Evolutionary conservation across 176 grass and related monocot genomes (phyloP).

Genomic region (Zoysia pacifica): DNA sequence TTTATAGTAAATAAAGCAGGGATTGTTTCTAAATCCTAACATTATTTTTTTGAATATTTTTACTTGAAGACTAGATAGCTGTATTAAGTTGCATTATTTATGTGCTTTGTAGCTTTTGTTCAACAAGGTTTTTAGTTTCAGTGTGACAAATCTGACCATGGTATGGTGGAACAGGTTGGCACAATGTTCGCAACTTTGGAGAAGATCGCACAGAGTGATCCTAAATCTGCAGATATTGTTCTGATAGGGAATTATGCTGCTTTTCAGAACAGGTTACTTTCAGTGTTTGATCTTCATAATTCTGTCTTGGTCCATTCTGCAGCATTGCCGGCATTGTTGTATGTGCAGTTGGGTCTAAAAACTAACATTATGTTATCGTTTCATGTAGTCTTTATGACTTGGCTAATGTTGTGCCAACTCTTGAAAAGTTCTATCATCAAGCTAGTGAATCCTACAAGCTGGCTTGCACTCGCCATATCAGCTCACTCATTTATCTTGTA

Average conservation of each 20-base stretch:
- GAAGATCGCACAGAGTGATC: slow-evolving; percentile 90
- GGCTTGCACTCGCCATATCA: slow-evolving; percentile 92
- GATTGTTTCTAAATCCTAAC: slow-evolving; percentile 14
- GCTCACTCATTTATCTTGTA: slow-evolving; percentile 89
- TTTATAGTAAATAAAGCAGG: neutral
- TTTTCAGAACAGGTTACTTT: slow-evolving; percentile 89
- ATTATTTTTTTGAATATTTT: slow-evolving; percentile 36
- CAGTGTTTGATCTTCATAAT: slow-evolving; percentile 13
- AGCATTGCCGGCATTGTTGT: neutral
- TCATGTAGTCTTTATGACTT: slow-evolving; percentile 92
- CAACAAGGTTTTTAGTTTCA: slow-evolving; percentile 1
- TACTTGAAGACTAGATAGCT: slow-evolving; percentile 1
- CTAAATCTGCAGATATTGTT: slow-evolving; percentile 78
- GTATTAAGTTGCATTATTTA: neutral
- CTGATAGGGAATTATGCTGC: slow-evolving; percentile 95
- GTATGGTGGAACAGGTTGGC: slow-evolving; percentile 63
- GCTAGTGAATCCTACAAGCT: slow-evolving; percentile 93
- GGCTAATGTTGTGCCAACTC: slow-evolving; percentile 82
- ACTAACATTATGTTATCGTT: slow-evolving; percentile 39
- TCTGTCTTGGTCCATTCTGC: neutral
- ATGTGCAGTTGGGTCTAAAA: slow-evolving; percentile 21
- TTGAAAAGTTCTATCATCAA: slow-evolving; percentile 89
- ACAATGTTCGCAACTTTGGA: slow-evolving; percentile 95
- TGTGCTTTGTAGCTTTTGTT: neutral
- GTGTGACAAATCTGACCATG: slow-evolving; percentile 12